phyloP scores from a whole-genome alignment of 1,284 basidiomycete species.

The Leccinum fuscescens region DNA sequence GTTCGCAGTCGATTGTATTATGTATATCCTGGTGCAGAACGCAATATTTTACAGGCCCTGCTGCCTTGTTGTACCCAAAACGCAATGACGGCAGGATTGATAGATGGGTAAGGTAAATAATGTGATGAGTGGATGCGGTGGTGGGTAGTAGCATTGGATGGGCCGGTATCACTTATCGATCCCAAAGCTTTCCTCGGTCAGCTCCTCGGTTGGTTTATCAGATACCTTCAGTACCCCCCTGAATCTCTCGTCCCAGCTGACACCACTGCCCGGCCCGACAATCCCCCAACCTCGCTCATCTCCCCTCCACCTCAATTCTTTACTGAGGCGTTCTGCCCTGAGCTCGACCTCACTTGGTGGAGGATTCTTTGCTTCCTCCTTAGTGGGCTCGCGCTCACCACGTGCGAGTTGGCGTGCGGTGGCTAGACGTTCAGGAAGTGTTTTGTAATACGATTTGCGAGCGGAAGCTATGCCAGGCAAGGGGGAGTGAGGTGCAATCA shows the following conservation, averaged over 20 bases:
- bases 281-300: constrained; percentile 78
- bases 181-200: neutral
- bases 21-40: neutral
- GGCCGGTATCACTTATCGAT: neutral
- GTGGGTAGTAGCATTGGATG: neutral
- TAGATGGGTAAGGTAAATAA: constrained; percentile 4
- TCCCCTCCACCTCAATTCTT: constrained; percentile 82
- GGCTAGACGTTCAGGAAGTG: constrained; percentile 67
- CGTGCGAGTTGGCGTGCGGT: constrained; percentile 76
- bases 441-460: constrained; percentile 77
- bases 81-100: neutral
- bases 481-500: constrained; percentile 65
- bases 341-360: constrained; percentile 88
- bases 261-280: constrained; percentile 59
- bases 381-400: constrained; percentile 80
- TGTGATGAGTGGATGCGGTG: neutral
- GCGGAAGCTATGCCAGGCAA: constrained; percentile 66
- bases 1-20: neutral
- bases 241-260: constrained; percentile 80
- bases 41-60: neutral
- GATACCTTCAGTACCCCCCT: constrained; percentile 67
- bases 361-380: constrained; percentile 78
- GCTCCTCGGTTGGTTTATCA: constrained; percentile 28
- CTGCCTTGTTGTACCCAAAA: neutral
- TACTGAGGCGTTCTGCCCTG: constrained; percentile 78